Conservation (phyloP, 2,329 filamentous ascomycete genomes). For the Colletotrichum karsti region DNA sequence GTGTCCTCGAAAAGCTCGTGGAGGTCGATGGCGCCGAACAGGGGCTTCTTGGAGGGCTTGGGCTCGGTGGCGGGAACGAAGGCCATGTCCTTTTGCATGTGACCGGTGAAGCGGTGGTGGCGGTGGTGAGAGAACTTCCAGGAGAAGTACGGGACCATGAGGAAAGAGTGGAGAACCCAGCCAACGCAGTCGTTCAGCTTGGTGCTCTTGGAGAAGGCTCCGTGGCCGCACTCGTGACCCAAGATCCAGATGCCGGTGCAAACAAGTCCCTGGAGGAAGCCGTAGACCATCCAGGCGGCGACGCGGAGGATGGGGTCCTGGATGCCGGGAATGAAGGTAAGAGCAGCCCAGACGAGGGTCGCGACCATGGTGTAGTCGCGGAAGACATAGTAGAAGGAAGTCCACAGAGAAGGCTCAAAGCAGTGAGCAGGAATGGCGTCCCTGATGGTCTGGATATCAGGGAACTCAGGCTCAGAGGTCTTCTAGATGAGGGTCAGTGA, state of each 20-base stretch:
- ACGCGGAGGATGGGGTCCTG: conserved; percentile 51
- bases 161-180: conserved; percentile 70
- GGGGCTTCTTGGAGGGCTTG: conserved; percentile 41
- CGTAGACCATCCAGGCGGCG: conserved; percentile 65
- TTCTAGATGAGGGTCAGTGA: conserved; percentile 9
- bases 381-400: conserved; percentile 63
- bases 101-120: conserved; percentile 74
- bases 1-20: conserved; percentile 70
- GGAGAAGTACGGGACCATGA: conserved; percentile 76
- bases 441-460: conserved; percentile 57
- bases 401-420: conserved; percentile 63
- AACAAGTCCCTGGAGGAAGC: conserved; percentile 70
- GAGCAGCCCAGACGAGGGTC: conserved; percentile 57
- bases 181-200: conserved; percentile 69
- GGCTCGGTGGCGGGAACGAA: conserved; percentile 63
- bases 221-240: conserved; percentile 76
- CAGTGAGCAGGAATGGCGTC: conserved; percentile 68
- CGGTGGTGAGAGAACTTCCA: conserved; percentile 77
- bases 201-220: conserved; percentile 68
- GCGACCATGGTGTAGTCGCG: conserved; percentile 62
- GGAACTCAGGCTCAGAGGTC: conserved; percentile 38
- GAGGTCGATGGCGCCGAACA: conserved; percentile 50
- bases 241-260: conserved; percentile 77
- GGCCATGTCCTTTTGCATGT: conserved; percentile 74
- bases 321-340: conserved; percentile 63